These are phyloP conservation scores for Albifimbria verrucaria DNA, from an alignment of 2,329 filamentous ascomycete species.

Conservation along the genomic window DNA sequence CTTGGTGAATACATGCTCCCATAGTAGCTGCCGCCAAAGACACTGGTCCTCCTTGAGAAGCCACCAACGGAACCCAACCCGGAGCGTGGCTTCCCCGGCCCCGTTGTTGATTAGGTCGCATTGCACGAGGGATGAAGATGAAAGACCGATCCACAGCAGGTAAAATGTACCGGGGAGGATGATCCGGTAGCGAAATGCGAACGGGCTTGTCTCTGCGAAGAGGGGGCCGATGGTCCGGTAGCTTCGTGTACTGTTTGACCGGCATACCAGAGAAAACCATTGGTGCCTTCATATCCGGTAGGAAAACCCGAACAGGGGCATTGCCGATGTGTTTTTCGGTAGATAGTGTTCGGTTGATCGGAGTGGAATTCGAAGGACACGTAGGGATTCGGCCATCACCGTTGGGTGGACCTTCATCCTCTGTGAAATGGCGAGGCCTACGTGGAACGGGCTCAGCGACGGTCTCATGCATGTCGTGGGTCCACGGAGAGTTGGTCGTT, in stretches of 20 bases:
- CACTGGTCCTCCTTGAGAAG: constrained; percentile 77
- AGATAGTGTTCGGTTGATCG: constrained; percentile 75
- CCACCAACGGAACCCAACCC: constrained; percentile 65
- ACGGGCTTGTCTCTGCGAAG: constrained; percentile 95
- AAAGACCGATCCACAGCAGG: constrained; percentile 89
- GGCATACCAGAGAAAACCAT: constrained; percentile 71
- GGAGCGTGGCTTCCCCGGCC: constrained; percentile 65
- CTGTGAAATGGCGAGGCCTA: constrained; percentile 39
- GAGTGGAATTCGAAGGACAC: constrained; percentile 55
- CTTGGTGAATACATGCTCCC: constrained; percentile 85
- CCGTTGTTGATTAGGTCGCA: constrained; percentile 91
- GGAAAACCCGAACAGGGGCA: constrained; percentile 75
- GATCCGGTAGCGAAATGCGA: constrained; percentile 81
- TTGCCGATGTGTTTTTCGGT: constrained; percentile 82
- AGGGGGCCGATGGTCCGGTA: constrained; percentile 91
- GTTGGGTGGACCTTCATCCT: constrained; percentile 50
- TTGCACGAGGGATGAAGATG: constrained; percentile 92
- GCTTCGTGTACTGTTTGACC: constrained; percentile 86
- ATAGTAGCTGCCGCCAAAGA: constrained; percentile 66
- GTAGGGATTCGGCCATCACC: constrained; percentile 54
- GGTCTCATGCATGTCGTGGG: constrained; percentile 88
- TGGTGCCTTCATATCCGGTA: constrained; percentile 72
- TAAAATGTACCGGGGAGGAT: constrained; percentile 82
- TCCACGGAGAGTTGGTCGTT: constrained; percentile 74
- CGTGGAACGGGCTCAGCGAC: constrained; percentile 45